Evolutionary conservation across 2,329 filamentous ascomycete species (phyloP).

Genomic region (Fusarium algeriense): DNA sequence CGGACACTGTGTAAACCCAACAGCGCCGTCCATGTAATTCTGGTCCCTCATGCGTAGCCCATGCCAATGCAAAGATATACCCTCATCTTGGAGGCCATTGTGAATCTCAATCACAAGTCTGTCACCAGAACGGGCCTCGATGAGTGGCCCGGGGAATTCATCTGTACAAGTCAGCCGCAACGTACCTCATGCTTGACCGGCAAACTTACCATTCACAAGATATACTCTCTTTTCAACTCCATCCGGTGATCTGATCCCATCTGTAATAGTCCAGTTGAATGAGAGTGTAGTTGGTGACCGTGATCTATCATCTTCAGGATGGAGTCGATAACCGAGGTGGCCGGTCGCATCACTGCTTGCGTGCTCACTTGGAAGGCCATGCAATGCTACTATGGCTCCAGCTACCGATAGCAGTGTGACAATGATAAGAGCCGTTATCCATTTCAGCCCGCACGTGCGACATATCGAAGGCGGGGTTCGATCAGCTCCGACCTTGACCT

Average conservation of each 20-base stretch:
- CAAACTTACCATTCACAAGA: constrained; percentile 1
- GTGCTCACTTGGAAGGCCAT: accelerated
- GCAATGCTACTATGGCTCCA: background rate
- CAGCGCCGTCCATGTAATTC: constrained; percentile 10
- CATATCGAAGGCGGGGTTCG: accelerated
- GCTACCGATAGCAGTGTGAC: background rate
- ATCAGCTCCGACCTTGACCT: background rate
- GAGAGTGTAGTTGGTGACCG: background rate
- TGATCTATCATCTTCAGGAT: background rate
- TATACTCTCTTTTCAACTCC: constrained; percentile 3
- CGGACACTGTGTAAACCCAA: background rate
- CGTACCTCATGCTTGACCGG: accelerated
- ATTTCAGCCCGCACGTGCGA: background rate
- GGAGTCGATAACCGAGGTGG: background rate
- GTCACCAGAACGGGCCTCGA: constrained; percentile 3
- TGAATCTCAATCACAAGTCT: background rate
- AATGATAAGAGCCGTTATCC: background rate
- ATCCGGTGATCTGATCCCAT: background rate
- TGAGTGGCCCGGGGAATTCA: background rate
- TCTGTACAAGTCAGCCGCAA: background rate
- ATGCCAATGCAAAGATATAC: constrained; percentile 9
- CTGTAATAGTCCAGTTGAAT: background rate
- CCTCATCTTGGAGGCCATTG: background rate
- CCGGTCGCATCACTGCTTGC: accelerated
- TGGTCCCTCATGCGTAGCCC: background rate